These are phyloP conservation scores for Bathelium albidoporum DNA, from an alignment of 495 filamentous ascomycete genomes.

Conservation along the genomic window DNA sequence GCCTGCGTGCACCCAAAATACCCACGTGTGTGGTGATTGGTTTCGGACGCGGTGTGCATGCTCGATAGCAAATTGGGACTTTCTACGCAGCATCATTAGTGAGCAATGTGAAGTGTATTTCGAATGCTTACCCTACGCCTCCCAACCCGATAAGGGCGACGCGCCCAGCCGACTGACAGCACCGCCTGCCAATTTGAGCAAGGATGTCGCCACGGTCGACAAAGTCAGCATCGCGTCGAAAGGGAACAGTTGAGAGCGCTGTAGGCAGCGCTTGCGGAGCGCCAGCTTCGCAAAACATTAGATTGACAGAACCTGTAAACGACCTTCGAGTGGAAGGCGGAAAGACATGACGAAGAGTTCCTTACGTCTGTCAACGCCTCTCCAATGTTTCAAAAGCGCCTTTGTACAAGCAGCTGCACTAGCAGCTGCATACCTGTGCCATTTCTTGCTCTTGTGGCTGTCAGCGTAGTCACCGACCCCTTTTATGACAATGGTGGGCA, in stretches of 20 bases:
- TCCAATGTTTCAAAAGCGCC: conserved; percentile 6
- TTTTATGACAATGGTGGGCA: conserved; percentile 22
- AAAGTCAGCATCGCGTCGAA: conserved; percentile 33
- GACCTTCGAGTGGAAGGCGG: too few species aligned
- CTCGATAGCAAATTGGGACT: conserved; percentile 42
- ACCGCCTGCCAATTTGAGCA: conserved; percentile 22
- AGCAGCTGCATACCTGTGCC: conserved; percentile 19
- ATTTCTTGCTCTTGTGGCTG: conserved; percentile 23
- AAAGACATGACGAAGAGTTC: too few species aligned
- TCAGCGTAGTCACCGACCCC: conserved; percentile 27
- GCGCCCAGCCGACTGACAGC: conserved; percentile 17
- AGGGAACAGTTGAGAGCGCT: conserved; percentile 31
- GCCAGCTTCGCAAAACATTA: too few species aligned
- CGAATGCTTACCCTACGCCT: conserved; percentile 36
- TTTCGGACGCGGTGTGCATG: conserved; percentile 34
- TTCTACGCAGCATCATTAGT: conserved; percentile 8
- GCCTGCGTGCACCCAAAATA: conserved; percentile 42
- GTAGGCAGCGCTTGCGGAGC: too few species aligned
- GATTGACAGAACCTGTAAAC: too few species aligned
- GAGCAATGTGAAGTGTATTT: background rate
- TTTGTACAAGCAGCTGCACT: conserved; percentile 17
- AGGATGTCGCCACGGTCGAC: conserved; percentile 34
- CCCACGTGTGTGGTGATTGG: conserved; percentile 30
- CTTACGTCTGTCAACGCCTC: too few species aligned
- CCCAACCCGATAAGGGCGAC: conserved; percentile 37